Base-by-base conservation (phyloP, 805 yeast genomes). In the Scheffersomyces coipomensis region DNA sequence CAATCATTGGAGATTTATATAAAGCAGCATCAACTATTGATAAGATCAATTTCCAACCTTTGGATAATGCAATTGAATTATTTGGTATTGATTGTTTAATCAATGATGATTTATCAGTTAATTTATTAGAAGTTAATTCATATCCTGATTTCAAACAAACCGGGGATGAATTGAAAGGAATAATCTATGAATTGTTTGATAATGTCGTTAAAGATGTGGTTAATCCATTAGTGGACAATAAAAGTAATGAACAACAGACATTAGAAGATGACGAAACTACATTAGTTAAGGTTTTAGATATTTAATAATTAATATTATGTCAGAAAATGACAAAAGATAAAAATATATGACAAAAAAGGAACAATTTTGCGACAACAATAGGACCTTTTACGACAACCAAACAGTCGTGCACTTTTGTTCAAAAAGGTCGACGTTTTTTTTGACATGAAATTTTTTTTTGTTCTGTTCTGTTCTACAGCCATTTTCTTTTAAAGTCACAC, bases 101-200 rank as follows among this genome's bases (percentile, higher is more conserved):
- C 13, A 82, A 80, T 49, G 65, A 62, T 2, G 66, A 77, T 22
- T 55, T 60, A 17, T 58, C 71, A 11, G 91, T 85, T 2, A 72
- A 70, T 33, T 56, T 93, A 19, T 64, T 91, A 30, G 98, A 93
- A 60, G 87, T 89, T 33, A 93, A 93, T 54, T 83, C 98, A 12
- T 93, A 84, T 55, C 99, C 99, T 1, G 99, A 93, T 57, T 93
- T 93, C 66, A 89, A 88, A 54, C 99, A 93, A 63, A 93, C 98
- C 0, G 99, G 99, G 13, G 76, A 67, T 12, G 84, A 76, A 6
- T 68, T 91, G 50, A 85, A 84, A 53, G 67, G 51, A 2, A 53
- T 88, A 17, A 85, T 93, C 22, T 71, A 73, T 46, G 84, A 75
- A 25, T 66, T 90, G 32, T 85, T 90, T 52, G 80, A 75, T 19